Evolutionary conservation across 2,329 filamentous ascomycete genomes (phyloP), one percentile per base, ranked within the genome.

Genomic region (Diaporthe longicolla): DNA sequence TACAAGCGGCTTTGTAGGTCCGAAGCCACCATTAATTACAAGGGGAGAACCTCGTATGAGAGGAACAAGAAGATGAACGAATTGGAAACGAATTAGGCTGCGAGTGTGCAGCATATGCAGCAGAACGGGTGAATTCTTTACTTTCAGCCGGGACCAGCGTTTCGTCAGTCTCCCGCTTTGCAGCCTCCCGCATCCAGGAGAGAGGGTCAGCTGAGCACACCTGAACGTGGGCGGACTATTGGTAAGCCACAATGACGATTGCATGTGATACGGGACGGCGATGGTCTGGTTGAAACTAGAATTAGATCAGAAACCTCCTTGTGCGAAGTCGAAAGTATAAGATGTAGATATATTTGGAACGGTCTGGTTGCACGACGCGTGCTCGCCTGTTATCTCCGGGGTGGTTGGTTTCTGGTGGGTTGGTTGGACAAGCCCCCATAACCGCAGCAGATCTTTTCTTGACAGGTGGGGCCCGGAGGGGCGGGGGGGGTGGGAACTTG

Each of bases 331-430:
- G 13, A 26, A 26, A 21, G 7, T 37, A 19, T 35, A 35, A 50
- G 11, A 50, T n/a, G 45, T n/a, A 50, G 45, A 50, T 66, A 66
- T 52, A 66, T 52, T 66, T 66, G 61, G 61, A 66, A 66, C 61
- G n/a, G 21, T 52, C 45, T 17, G 61, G 61, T 66, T 32, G 61
- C 29, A 52, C 45, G 11, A 50, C 17, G 61, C 61, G 50, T 45
- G n/a, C n/a, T n/a, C 1, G 45, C 21, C 43, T 4, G 11, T 45
- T 7, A 11, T 66, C 52, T 17, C 45, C 29, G 52, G 61, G 29
- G 29, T 32, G 37, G 37, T 13, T 37, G 10, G 37, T 37, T 37
- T 37, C 37, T 37, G 37, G 37, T 3, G 37, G 37, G 35, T 37
- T 37, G 61, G 63, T 68, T 21, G 32, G 32, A 68, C 48, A 29